Conservation (phyloP, 768 basidiomycete species). For the Tulasnella sp. region DNA sequence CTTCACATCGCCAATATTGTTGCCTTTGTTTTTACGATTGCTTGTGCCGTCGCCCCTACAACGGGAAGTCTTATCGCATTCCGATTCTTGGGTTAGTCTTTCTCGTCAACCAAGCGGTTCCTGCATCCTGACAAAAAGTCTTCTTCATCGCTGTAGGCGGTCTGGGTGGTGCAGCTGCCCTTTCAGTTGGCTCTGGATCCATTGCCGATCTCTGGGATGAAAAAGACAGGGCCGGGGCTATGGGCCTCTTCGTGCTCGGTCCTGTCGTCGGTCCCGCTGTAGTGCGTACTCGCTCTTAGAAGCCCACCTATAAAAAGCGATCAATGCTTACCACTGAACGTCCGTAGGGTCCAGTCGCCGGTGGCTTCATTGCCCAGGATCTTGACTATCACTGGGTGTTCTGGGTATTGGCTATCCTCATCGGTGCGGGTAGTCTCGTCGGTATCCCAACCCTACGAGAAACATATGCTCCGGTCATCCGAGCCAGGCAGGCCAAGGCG, state of each 20-base stretch:
- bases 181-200: conserved; percentile 31
- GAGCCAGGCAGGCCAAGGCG: conserved; percentile 47
- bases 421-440: conserved; percentile 27
- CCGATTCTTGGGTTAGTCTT: conserved; percentile 61
- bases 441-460: conserved; percentile 59
- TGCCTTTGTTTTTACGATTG: conserved; percentile 60
- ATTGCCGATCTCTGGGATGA: conserved; percentile 32
- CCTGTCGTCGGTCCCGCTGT: conserved; percentile 32
- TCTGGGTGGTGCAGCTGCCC: conserved; percentile 32
- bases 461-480: conserved; percentile 71
- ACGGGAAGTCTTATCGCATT: conserved; percentile 56
- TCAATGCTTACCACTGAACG: no score
- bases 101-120: neutral
- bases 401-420: conserved; percentile 32
- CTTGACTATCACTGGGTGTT: conserved; percentile 32
- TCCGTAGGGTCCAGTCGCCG: conserved; percentile 17
- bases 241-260: conserved; percentile 32
- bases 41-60: conserved; percentile 64
- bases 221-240: conserved; percentile 31
- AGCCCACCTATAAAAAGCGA: neutral
- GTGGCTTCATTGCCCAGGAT: conserved; percentile 31
- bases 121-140: neutral
- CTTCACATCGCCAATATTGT: conserved; percentile 62
- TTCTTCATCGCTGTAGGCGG: conserved; percentile 28
- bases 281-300: conserved; percentile 5